Percentiles rank a stretch among this genome's conserved stretches.
phyloP scores from a whole-genome alignment of 345 rosid genomes.

The Eucalyptus sp. region DNA sequence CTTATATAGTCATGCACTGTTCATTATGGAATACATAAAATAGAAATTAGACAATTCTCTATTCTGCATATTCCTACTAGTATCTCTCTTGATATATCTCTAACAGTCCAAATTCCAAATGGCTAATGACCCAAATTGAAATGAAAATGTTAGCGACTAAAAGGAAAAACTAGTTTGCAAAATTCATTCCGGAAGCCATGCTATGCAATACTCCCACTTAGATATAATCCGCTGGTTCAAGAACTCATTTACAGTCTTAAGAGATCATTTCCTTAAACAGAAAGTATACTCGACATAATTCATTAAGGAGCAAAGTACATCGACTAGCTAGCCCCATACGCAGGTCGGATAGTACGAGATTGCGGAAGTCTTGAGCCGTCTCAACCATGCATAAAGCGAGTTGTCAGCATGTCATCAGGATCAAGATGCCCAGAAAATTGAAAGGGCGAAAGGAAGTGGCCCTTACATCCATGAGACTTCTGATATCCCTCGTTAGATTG shows the following conservation, averaged over 20 bases:
- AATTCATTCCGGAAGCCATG: neutral
- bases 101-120: neutral
- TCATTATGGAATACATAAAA: neutral
- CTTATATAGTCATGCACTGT: neutral
- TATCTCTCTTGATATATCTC: neutral
- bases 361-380: neutral
- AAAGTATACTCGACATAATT: neutral
- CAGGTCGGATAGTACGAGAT: neutral
- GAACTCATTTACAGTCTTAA: neutral
- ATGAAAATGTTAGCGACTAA: neutral
- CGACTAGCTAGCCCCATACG: neutral
- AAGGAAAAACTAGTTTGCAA: neutral
- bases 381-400: neutral
- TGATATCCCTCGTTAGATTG: neutral
- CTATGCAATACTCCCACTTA: neutral
- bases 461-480: neutral
- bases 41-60: neutral
- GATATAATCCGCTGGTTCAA: neutral
- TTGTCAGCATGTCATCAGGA: neutral
- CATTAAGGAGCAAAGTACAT: neutral
- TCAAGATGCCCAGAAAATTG: neutral
- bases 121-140: neutral
- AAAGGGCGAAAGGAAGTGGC: neutral
- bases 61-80: neutral
- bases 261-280: neutral